These are phyloP conservation scores for Wallacemonas sp. DNA, from an alignment of 208 protist species.

Conservation along the genomic window DNA sequence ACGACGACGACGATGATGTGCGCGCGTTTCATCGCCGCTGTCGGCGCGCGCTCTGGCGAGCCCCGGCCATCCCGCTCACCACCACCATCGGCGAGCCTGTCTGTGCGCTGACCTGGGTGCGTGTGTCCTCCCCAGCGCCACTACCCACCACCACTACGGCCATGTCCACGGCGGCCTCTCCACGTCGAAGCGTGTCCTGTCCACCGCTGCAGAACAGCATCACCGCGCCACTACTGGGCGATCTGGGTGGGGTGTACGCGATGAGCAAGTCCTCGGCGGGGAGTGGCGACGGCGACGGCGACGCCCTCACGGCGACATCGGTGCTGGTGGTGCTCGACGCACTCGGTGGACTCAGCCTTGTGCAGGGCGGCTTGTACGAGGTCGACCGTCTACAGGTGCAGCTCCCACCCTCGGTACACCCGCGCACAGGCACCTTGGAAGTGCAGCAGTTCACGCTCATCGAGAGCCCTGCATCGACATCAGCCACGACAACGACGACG, in stretches of 20 bases:
- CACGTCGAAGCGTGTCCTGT: no score
- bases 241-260: conserved; percentile 23
- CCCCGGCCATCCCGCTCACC: background rate
- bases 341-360: conserved; percentile 46
- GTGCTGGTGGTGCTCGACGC: conserved; percentile 55
- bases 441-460: conserved; percentile 17
- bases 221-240: conserved; percentile 30
- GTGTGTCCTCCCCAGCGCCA: conserved; percentile 6
- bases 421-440: conserved; percentile 13
- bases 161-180: no score
- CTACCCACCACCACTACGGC: no score
- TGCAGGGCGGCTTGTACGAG: conserved; percentile 70
- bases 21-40: background rate
- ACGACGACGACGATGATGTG: conserved; percentile 3
- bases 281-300: background rate
- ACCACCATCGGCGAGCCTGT: conserved; percentile 2
- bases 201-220: conserved; percentile 25
- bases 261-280: background rate
- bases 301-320: conserved; percentile 8
- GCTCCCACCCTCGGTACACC: conserved; percentile 15
- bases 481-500: no score
- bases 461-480: background rate
- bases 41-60: background rate
- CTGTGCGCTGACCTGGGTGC: conserved; percentile 7
- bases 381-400: conserved; percentile 28